Conservation (phyloP, 306 rosid genomes). For the Cercis canadensis region DNA sequence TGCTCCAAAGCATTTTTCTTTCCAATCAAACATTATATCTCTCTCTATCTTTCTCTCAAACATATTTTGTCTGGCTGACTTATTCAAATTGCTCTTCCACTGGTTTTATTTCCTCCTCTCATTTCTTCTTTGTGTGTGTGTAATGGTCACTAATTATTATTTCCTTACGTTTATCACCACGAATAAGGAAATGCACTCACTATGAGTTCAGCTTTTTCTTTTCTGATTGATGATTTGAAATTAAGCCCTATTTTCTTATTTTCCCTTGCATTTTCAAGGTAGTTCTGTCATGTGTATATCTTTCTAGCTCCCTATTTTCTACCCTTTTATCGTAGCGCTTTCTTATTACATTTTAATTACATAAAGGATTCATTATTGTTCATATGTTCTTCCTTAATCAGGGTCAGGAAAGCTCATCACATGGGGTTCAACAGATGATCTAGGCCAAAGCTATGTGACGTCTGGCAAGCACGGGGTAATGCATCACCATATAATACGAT, state of each 20-base stretch:
- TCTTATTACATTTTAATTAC: neutral
- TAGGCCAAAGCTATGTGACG: constrained; percentile 95
- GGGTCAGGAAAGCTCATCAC: constrained; percentile 89
- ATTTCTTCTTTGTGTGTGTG: neutral
- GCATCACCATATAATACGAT: constrained; percentile 5
- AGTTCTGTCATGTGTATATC: neutral
- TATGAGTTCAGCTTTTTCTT: neutral
- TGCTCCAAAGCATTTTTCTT: neutral
- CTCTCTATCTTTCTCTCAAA: too few relatives aligned
- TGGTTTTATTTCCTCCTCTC: neutral
- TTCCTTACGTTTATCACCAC: neutral
- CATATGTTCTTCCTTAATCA: constrained; percentile 41
- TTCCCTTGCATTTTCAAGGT: neutral
- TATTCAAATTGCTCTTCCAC: neutral
- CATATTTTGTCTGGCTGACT: neutral
- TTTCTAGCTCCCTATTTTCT: constrained; percentile 1
- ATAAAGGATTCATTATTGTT: constrained; percentile 4
- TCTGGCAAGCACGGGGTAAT: constrained; percentile 97
- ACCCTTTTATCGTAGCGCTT: neutral
- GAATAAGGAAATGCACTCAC: constrained; percentile 7
- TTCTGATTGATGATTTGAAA: neutral
- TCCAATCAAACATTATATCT: neutral
- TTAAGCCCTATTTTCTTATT: neutral
- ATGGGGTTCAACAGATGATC: constrained; percentile 97
- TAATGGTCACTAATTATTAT: too few relatives aligned